A percentile compares a stretch with the other conserved stretches of the same genome.
Conservation (phyloP, 2,329 filamentous ascomycete genomes). For the Akanthomyces dipterigenus region DNA sequence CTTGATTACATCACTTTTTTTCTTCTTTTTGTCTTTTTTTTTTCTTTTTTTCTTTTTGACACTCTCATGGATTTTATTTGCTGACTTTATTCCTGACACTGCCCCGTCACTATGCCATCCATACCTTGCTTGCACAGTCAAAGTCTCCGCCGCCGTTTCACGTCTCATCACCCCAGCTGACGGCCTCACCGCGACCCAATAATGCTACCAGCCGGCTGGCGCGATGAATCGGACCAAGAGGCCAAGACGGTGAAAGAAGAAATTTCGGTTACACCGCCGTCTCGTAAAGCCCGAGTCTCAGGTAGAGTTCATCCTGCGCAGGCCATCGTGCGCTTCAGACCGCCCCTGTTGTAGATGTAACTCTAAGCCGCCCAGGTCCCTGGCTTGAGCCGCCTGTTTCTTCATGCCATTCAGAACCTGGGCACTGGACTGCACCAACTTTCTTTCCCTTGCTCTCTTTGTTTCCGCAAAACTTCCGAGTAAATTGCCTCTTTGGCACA, state of each 20-base stretch:
- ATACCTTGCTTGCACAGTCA: not conserved
- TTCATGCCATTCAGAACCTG: too few species aligned
- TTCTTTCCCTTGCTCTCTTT: not conserved
- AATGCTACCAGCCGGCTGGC: not conserved
- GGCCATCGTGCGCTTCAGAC: too few species aligned
- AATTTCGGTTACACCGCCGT: too few species aligned
- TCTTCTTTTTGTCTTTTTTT: not conserved
- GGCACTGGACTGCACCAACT: too few species aligned
- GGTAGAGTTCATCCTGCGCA: too few species aligned
- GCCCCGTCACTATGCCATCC: not conserved
- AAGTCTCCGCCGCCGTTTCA: not conserved
- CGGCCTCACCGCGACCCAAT: not conserved
- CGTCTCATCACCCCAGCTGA: not conserved
- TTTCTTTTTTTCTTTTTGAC: not conserved
- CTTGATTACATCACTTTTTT: not conserved
- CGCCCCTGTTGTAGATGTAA: not conserved
- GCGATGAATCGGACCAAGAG: not conserved
- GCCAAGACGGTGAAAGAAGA: not conserved
- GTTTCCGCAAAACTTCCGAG: not conserved
- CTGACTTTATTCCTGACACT: not conserved
- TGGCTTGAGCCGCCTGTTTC: too few species aligned
- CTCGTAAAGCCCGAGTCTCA: too few species aligned
- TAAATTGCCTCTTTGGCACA: not conserved
- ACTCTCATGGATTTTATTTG: not conserved
- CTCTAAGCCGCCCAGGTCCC: too few species aligned